Base-by-base conservation (phyloP, 2,329 filamentous ascomycete genomes). In the Diaporthe sp. region DNA sequence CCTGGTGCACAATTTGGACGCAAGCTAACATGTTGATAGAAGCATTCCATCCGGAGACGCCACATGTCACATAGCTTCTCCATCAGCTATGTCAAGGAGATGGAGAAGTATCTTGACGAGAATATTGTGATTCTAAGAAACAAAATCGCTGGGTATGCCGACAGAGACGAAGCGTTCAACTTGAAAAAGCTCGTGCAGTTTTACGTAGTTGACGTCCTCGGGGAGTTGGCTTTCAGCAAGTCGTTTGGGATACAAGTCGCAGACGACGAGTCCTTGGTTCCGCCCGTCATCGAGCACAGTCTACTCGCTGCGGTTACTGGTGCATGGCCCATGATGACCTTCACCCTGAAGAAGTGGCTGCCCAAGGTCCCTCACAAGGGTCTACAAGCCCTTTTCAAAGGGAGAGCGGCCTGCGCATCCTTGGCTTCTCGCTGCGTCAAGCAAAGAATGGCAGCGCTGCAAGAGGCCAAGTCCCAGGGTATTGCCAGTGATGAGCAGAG, bases 1-100 rank as follows among this genome's bases (percentile, higher is more conserved):
- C 33, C n/a, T 6, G 12, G 1, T 28, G 2, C 33, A 25, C 3
- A 22, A 13, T 6, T 28, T 22, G 22, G 2, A 4, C 8, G 9
- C 13, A 52, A 4, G 13, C 64, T 67, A 8, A 67, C 1, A 17
- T 4, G 15, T 38, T 6, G 4, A 12, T 38, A 67, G 64, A 67
- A 67, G 52, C 79, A 81, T 61, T 73, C 79, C 1, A 68, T 78
- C 17, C 75, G 79, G 15, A 72, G 79, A n/a, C 78, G 80, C 3
- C 78, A 79, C 38, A 82, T 82, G 80, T 80, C 81, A 2, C 80
- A 82, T 66, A 78, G 78, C 64, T 83, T 83, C 71, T 82, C 82
- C 25, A 78, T 79, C 8, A 77, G 76, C 2, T 80, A 79, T 19
- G 79, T 84, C 35, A 83, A 83, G 71, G 78, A 80, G 13, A 84